Evolutionary conservation across 1,139 yeast species (phyloP).

Genomic region (Pichia sp.): DNA sequence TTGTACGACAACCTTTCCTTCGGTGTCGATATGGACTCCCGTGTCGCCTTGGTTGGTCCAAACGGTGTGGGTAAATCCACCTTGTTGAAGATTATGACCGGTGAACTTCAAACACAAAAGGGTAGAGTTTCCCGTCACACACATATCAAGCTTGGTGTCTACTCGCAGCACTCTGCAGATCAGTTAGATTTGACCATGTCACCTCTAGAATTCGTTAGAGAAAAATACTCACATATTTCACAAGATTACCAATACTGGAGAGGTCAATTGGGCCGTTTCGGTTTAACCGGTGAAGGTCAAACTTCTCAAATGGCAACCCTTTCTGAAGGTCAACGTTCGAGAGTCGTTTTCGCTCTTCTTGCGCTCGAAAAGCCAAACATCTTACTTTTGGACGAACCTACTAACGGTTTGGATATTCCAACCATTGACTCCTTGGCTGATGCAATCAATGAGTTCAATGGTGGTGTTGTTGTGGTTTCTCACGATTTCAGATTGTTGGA

Average conservation of each 20-base stretch:
- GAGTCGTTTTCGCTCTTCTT: slow-evolving; percentile 94
- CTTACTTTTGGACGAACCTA: slow-evolving; percentile 96
- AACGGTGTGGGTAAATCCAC: slow-evolving; percentile 99
- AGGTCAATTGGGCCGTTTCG: slow-evolving; percentile 95
- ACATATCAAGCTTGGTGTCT: slow-evolving; percentile 96
- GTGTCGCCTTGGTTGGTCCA: slow-evolving; percentile 97
- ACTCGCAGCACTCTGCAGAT: slow-evolving; percentile 98
- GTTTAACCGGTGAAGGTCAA: slow-evolving; percentile 98
- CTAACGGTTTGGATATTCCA: slow-evolving; percentile 97
- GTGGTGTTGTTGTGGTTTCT: slow-evolving; percentile 98
- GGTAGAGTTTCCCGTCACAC: slow-evolving; percentile 98
- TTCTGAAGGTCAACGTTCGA: slow-evolving; percentile 98
- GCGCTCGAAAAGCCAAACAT: slow-evolving; percentile 96
- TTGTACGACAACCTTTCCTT: slow-evolving; percentile 87
- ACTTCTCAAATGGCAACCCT: slow-evolving; percentile 97
- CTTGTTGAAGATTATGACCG: slow-evolving; percentile 92
- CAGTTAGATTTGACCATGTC: slow-evolving; percentile 93
- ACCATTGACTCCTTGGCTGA: slow-evolving; percentile 97
- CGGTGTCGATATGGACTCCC: slow-evolving; percentile 99
- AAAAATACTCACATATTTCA: slow-evolving; percentile 80
- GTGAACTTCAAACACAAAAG: slow-evolving; percentile 78
- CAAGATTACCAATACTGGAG: slow-evolving; percentile 99
- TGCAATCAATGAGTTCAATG: slow-evolving; percentile 89
- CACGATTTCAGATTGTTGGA: slow-evolving; percentile 98
- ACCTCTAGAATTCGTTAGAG: slow-evolving; percentile 95